Conservation (phyloP, 2,329 filamentous ascomycete species). For the Periconia sp. region DNA sequence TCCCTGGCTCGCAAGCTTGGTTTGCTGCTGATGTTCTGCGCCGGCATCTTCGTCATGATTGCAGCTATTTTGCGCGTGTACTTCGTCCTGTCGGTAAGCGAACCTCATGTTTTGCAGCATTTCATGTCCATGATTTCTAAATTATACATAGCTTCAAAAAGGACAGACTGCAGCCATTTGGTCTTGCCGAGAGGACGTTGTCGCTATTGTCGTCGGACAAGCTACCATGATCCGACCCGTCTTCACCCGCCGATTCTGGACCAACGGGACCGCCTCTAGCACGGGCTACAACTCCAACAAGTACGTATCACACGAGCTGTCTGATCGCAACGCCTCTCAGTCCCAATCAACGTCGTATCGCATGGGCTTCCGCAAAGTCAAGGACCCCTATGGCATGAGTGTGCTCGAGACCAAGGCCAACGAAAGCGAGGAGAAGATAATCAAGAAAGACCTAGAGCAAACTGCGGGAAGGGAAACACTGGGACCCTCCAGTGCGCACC, state of each 20-base stretch:
- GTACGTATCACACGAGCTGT: slow-evolving; percentile 15
- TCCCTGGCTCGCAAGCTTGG: slow-evolving; percentile 37
- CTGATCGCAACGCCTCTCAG: not conserved
- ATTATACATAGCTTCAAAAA: slow-evolving; percentile 13
- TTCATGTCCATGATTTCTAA: not conserved
- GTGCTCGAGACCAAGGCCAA: slow-evolving; percentile 16
- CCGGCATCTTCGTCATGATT: slow-evolving; percentile 44
- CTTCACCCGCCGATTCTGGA: slow-evolving; percentile 21
- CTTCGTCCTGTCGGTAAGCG: slow-evolving; percentile 38
- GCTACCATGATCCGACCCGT: slow-evolving; percentile 44
- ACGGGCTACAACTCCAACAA: slow-evolving; percentile 12
- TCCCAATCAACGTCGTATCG: slow-evolving; percentile 1
- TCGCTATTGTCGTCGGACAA: slow-evolving; percentile 47
- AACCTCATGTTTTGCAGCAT: not conserved
- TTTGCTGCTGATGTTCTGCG: slow-evolving; percentile 39
- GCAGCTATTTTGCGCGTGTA: slow-evolving; percentile 31
- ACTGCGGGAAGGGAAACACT: not conserved
- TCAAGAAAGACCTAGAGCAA: slow-evolving; percentile 2
- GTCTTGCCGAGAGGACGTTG: slow-evolving; percentile 49
- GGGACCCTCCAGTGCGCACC: not conserved
- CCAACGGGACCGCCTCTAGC: too few species aligned
- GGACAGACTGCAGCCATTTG: slow-evolving; percentile 40
- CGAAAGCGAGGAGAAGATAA: slow-evolving; percentile 22
- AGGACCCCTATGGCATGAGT: slow-evolving; percentile 20
- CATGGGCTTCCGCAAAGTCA: slow-evolving; percentile 13